Conservation (phyloP, 2,329 filamentous ascomycete genomes). For the Cordyceps farinosa region DNA sequence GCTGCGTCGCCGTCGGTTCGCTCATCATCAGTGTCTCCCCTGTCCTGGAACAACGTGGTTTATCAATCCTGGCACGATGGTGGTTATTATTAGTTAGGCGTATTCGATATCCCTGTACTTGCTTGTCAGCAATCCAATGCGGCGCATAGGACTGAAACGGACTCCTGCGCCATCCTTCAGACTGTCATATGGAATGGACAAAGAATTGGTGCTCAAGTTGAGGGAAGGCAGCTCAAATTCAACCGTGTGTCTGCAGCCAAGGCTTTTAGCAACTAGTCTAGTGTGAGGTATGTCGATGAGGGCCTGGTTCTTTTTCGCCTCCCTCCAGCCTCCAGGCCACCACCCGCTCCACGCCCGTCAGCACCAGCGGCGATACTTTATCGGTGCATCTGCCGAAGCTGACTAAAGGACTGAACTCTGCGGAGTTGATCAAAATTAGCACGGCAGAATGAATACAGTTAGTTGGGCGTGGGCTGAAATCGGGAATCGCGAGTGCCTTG, state of each 20-base stretch:
- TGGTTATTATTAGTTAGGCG: too few species aligned
- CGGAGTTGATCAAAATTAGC: background rate
- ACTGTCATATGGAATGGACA: background rate
- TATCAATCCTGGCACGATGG: background rate
- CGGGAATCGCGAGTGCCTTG: background rate
- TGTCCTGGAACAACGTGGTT: background rate
- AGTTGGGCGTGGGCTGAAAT: background rate
- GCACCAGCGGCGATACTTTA: conserved; percentile 6
- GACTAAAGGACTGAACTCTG: background rate
- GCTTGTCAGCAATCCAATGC: background rate
- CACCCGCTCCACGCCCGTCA: background rate
- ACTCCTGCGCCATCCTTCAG: background rate
- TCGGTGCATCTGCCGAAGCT: conserved; percentile 5
- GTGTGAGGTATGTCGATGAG: background rate
- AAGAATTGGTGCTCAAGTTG: background rate
- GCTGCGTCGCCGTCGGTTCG: conserved; percentile 1
- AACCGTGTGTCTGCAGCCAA: background rate
- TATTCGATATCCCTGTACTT: background rate
- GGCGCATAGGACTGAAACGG: conserved; percentile 2
- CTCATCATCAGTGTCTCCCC: background rate
- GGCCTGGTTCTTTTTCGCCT: background rate
- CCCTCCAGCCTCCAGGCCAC: too few species aligned
- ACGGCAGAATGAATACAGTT: background rate
- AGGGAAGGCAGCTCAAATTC: background rate
- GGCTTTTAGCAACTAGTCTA: background rate